Evolutionary conservation across 805 yeast genomes (phyloP), one percentile per base, ranked within the genome.

Genomic region (Saccharomycopsis capsularis): DNA sequence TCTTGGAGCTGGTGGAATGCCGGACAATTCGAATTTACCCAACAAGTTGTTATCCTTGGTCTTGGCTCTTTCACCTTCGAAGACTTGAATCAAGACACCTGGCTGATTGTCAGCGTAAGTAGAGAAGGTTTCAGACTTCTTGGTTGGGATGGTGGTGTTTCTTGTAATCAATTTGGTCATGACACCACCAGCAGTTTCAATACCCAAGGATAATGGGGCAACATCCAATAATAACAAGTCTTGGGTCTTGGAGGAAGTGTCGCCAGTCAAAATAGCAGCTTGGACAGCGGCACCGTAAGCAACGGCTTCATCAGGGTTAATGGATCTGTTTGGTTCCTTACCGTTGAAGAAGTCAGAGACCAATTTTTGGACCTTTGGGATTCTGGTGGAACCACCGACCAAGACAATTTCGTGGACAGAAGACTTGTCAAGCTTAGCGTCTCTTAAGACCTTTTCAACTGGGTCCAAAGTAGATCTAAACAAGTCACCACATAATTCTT

Each of bases 201-300:
- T 89, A 82, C 98, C 98, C 62, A 89, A 70, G 48, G 97, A 90
- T 68, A 90, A 79, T 71, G 98, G 97, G 64, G 97, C 95, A 69
- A 90, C 97, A 79, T 90, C 98, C 68, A 91, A 80, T 65, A 90
- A 78, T 67, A 91, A 76, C 69, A 89, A 76, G 70, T 89, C 97
- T 76, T 89, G 96, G 55, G 96, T 90, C 84, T 88, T 88, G 55
- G 95, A 82, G 38, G 96, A 89, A 60, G 91, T 82, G 73, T 89
- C 96, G 75, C 97, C 97, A 54, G 96, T 81, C 67, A 89, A 79
- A 66, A 89, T 89, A 60, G 96, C 96, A 59, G 96, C 96, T 77
- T 89, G 97, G 60, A 89, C 96, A 56, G 96, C 96, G 60, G 97
- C 97, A 83, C 97, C 96, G 75, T 89, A 89, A 65, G 97, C 97